Evolutionary conservation across 179 eudicot species (phyloP).

Genomic region (Patellifolia procumbens): DNA sequence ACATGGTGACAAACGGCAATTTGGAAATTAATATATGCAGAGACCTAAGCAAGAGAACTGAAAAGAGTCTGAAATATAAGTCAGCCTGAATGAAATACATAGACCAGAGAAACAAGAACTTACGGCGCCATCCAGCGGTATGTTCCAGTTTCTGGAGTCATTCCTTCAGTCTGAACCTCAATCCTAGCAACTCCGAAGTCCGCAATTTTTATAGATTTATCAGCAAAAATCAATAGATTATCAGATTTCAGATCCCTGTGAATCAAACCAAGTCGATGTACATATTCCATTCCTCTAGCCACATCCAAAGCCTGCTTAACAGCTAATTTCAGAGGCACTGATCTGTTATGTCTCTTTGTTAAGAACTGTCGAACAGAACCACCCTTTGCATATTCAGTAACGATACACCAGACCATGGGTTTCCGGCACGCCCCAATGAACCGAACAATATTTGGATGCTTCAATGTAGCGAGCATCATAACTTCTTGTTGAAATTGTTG

Average conservation of each 20-base stretch:
- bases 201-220: slow-evolving; percentile 84
- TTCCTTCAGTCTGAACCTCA: slow-evolving; percentile 95
- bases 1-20: neutral
- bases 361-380: slow-evolving; percentile 93
- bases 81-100: neutral
- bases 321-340: slow-evolving; percentile 83
- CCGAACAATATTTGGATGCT: slow-evolving; percentile 81
- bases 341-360: slow-evolving; percentile 68
- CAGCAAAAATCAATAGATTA: slow-evolving; percentile 76
- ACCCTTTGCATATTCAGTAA: slow-evolving; percentile 92
- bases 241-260: slow-evolving; percentile 90
- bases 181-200: slow-evolving; percentile 96
- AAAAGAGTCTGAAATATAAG: neutral
- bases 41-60: neutral
- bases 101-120: slow-evolving; percentile 31
- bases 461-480: slow-evolving; percentile 81
- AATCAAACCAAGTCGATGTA: slow-evolving; percentile 74
- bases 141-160: slow-evolving; percentile 96
- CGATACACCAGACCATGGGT: slow-evolving; percentile 88
- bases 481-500: slow-evolving; percentile 94
- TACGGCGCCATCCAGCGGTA: slow-evolving; percentile 99
- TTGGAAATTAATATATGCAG: neutral
- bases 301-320: slow-evolving; percentile 95
- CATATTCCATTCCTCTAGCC: slow-evolving; percentile 93
- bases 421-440: slow-evolving; percentile 87